phyloP scores from a whole-genome alignment of 257 asterid species.

The Misopates orontium region DNA sequence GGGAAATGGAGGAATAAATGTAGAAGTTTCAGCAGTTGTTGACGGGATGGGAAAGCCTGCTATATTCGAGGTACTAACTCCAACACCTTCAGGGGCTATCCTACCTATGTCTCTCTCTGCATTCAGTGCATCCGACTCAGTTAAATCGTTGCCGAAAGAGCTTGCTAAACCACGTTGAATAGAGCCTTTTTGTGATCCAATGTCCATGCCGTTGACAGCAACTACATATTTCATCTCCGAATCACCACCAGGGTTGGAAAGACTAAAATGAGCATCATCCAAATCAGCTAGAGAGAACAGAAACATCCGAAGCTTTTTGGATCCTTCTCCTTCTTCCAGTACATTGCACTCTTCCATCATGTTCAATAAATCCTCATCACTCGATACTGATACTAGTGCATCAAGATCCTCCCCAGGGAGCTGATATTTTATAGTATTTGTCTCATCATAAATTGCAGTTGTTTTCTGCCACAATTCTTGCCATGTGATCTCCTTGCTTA shows the following conservation, averaged over 20 bases:
- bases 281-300: slow-evolving; percentile 68
- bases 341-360: slow-evolving; percentile 91
- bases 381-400: slow-evolving; percentile 81
- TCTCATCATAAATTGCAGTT: slow-evolving; percentile 51
- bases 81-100: slow-evolving; percentile 42
- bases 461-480: slow-evolving; percentile 62
- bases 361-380: slow-evolving; percentile 85
- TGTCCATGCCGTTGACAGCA: slow-evolving; percentile 78
- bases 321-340: slow-evolving; percentile 54
- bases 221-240: slow-evolving; percentile 77
- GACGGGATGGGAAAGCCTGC: slow-evolving; percentile 42
- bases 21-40: slow-evolving; percentile 42
- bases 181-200: slow-evolving; percentile 37
- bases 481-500: slow-evolving; percentile 70
- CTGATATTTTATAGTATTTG: slow-evolving; percentile 74
- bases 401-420: slow-evolving; percentile 97
- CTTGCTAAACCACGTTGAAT: slow-evolving; percentile 40
- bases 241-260: slow-evolving; percentile 57
- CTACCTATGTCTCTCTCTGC: slow-evolving; percentile 41
- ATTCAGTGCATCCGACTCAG: slow-evolving; percentile 50
- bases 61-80: slow-evolving; percentile 37
- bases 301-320: slow-evolving; percentile 73
- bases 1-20: slow-evolving; percentile 34
- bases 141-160: slow-evolving; percentile 56
- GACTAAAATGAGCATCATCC: slow-evolving; percentile 63